Evolutionary conservation across 257 asterid species (phyloP).

Genomic region (Gentiana straminea): DNA sequence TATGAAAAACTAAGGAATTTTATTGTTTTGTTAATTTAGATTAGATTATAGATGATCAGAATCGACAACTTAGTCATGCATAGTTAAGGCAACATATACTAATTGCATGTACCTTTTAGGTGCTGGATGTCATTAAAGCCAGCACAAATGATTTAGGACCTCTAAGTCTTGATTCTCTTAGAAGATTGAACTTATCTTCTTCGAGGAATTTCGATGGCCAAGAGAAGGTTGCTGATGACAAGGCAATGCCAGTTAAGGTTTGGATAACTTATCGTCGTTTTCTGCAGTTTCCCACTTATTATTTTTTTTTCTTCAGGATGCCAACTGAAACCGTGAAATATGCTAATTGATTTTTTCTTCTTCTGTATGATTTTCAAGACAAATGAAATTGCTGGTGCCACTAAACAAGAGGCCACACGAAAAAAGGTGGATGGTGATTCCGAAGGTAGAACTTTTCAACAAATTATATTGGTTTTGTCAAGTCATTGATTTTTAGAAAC

Average conservation of each 20-base stretch:
- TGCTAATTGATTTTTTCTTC: constrained; percentile 17
- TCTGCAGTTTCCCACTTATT: constrained; percentile 6
- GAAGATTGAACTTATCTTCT: constrained; percentile 57
- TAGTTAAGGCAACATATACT: too few relatives aligned
- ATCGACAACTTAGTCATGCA: too few relatives aligned
- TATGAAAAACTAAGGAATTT: too few relatives aligned
- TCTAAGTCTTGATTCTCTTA: constrained; percentile 50
- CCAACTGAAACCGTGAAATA: background rate
- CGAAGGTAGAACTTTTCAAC: constrained; percentile 33
- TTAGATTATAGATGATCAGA: too few relatives aligned
- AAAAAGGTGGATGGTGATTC: constrained; percentile 31
- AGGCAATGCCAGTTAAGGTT: constrained; percentile 42
- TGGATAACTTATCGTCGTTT: constrained; percentile 13
- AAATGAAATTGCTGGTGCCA: constrained; percentile 21
- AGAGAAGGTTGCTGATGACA: constrained; percentile 21
- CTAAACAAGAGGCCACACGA: constrained; percentile 35
- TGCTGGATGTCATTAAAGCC: constrained; percentile 57
- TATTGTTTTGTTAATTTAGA: too few relatives aligned
- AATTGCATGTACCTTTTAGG: constrained; percentile 28
- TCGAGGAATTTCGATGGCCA: constrained; percentile 58
- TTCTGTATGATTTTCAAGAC: constrained; percentile 25
- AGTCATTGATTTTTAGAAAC: constrained; percentile 5
- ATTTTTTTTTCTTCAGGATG: background rate
- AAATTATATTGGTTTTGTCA: constrained; percentile 2
- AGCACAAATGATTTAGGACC: constrained; percentile 70